These are phyloP conservation scores for Chalaropsis thielavioides DNA, from an alignment of 2,329 filamentous ascomycete species.

Conservation along the genomic window DNA sequence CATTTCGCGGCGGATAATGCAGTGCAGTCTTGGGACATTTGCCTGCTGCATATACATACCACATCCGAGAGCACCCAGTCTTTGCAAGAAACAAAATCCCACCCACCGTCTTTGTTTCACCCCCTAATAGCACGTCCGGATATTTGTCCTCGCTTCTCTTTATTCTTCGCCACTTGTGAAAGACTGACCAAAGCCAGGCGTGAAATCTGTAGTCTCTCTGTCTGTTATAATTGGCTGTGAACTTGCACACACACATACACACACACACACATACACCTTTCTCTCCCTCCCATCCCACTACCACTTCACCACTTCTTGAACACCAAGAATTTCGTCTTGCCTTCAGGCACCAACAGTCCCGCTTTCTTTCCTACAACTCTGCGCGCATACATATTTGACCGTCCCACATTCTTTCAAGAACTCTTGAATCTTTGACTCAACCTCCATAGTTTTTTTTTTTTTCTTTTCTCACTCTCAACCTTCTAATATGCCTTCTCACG, in stretches of 20 bases:
- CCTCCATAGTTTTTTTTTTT: background rate
- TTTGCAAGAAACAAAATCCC: background rate
- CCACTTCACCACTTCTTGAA: background rate
- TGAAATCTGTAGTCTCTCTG: background rate
- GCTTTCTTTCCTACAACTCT: background rate
- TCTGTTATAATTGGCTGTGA: background rate
- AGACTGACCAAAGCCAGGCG: background rate
- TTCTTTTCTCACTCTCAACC: background rate
- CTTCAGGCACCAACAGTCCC: background rate
- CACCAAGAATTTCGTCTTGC: background rate
- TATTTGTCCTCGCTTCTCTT: background rate
- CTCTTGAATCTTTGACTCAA: background rate
- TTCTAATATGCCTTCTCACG: conserved; percentile 15
- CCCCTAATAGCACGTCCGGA: background rate
- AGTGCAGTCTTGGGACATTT: background rate
- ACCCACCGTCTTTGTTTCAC: background rate
- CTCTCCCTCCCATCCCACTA: background rate
- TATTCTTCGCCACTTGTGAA: background rate
- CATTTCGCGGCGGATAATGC: background rate
- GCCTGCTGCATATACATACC: no score
- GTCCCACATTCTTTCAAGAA: background rate
- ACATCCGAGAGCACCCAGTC: background rate
- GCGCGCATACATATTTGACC: background rate
- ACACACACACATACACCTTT: background rate
- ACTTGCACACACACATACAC: background rate